Conservation (phyloP, 352 stramenopile species). For the Blastocystis sp. region DNA sequence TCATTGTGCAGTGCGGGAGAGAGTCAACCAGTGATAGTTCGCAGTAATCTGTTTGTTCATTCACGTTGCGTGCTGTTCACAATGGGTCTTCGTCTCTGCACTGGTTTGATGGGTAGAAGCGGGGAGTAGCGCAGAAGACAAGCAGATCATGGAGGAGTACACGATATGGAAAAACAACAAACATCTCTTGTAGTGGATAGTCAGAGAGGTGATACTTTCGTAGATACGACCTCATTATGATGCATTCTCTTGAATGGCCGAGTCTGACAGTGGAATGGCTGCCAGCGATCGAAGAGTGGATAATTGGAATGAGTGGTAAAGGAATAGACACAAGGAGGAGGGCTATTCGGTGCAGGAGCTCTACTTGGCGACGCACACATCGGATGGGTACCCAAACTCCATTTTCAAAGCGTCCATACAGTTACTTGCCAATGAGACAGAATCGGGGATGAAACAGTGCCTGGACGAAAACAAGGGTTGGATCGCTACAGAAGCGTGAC, state of each 20-base stretch:
- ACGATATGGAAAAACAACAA: constrained; percentile 34
- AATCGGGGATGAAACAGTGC: not conserved
- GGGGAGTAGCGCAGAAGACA: not conserved
- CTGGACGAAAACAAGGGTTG: not conserved
- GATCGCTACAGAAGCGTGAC: not conserved
- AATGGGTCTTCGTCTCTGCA: not conserved
- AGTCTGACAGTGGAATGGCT: constrained; percentile 25
- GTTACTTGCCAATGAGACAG: not conserved
- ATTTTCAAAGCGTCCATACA: constrained; percentile 40
- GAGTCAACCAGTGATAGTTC: not conserved
- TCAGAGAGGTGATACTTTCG: not conserved
- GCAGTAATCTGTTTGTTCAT: not conserved
- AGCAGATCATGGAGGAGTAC: constrained; percentile 42
- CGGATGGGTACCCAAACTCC: constrained; percentile 15
- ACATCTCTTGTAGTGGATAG: not conserved
- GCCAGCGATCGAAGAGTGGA: not conserved
- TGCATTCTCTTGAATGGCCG: constrained; percentile 32
- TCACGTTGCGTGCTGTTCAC: not conserved
- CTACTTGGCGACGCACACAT: constrained; percentile 3
- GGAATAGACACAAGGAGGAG: not conserved
- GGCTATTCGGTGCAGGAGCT: constrained; percentile 17
- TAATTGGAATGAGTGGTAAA: not conserved
- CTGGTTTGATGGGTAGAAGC: not conserved
- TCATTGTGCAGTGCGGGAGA: not conserved
- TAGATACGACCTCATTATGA: constrained; percentile 38